phyloP scores from a whole-genome alignment of 148 eudicot species.

The Selenicereus undatus region DNA sequence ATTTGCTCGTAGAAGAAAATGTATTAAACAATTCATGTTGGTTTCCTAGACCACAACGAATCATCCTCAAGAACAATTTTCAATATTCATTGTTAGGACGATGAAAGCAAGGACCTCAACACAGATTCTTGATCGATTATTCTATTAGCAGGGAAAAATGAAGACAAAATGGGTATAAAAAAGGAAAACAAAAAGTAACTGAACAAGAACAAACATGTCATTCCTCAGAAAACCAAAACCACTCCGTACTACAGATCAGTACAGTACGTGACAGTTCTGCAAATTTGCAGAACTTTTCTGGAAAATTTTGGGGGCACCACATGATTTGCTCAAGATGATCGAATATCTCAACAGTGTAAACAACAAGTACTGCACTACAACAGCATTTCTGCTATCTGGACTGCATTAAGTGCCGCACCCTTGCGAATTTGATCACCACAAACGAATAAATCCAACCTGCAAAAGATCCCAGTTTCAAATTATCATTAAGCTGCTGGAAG shows the following conservation, averaged over 20 bases:
- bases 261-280: constrained; percentile 1
- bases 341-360: constrained; percentile 8
- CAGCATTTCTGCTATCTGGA: constrained; percentile 96
- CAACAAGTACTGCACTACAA: constrained; percentile 32
- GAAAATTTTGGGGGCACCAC: neutral
- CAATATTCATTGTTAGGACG: too few species aligned
- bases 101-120: too few species aligned
- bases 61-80: too few species aligned
- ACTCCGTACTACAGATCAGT: constrained; percentile 9
- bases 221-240: neutral
- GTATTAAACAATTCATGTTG: too few species aligned
- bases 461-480: neutral
- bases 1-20: too few species aligned
- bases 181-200: neutral
- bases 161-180: too few species aligned
- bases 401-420: constrained; percentile 92
- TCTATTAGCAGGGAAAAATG: too few species aligned
- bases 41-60: too few species aligned
- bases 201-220: neutral
- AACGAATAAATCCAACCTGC: constrained; percentile 91
- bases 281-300: constrained; percentile 15
- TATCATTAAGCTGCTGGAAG: neutral
- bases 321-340: neutral
- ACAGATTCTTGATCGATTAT: too few species aligned
- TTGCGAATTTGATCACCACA: constrained; percentile 99